Evolutionary conservation across 192 early-diverging fungal species (phyloP), one percentile per base, ranked within the genome.

Genomic region (Backusella tuberculispora): DNA sequence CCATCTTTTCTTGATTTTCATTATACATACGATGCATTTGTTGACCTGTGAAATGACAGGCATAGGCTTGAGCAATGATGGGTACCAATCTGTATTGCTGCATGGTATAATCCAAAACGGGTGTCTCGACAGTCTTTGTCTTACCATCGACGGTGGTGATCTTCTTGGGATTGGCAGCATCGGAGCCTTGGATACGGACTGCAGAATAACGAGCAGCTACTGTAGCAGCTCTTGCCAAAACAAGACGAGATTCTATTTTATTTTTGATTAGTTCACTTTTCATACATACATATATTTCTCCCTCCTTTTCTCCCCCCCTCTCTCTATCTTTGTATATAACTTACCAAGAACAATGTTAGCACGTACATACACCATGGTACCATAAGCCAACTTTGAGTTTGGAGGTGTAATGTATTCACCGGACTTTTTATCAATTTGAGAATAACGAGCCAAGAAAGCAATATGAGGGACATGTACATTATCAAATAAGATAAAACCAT

Each of bases 291-390:
- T 34, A 34, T 34, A 34, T 34, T n/a, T n/a, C 29, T 34, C 29
- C 29, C 29, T 34, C 29, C 29, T 34, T 34, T 34, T 24, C 19
- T 26, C n/a, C 24, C 12, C 12, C 19, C 19, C 21, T 24, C 38
- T 53, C 5, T 10, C 38, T 42, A n/a, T 5, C 14, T 24, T 38
- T n/a, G 5, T 38, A 9, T 43, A 43, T 43, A 15, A 29, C 66
- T 69, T 69, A 78, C 76, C 76, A 13, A 80, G 46, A 42, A 92
- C 88, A 45, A 92, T 84, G 24, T 84, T 85, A 13, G 88, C 86
- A 40, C 90, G 84, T 17, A 89, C 80, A 69, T 85, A 82, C 5
- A 92, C 87, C 89, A 92, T 90, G 29, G 87, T 88, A 37, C 91
- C 89, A 74, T 90, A 90, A 0, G 88, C 84, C 0, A 92, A 82